These are phyloP conservation scores for Ballota nigra DNA, from an alignment of 257 asterid genomes.

Conservation along the genomic window DNA sequence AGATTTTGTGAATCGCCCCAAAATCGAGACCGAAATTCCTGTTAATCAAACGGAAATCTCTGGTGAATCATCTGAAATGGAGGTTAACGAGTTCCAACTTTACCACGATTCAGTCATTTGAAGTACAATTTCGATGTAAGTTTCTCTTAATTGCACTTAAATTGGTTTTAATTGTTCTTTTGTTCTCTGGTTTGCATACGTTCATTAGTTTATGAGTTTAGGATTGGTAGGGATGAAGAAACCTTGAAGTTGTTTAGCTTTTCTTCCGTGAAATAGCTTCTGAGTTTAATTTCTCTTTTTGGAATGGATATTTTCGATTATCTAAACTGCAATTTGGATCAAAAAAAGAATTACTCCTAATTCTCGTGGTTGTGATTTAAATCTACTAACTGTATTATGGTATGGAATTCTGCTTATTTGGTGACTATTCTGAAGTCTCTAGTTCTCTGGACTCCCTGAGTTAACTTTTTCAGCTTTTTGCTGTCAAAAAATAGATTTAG, in stretches of 20 bases:
- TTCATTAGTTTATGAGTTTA: conserved; percentile 3
- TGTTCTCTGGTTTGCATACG: background rate
- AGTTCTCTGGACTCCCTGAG: background rate
- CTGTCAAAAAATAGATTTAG: conserved; percentile 4
- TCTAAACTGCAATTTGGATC: background rate
- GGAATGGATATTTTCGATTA: background rate
- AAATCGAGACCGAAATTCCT: conserved; percentile 15
- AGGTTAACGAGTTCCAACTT: conserved; percentile 54
- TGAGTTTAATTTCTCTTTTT: background rate
- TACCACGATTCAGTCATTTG: conserved; percentile 58
- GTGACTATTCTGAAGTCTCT: background rate
- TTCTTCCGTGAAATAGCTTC: background rate
- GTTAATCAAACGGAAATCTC: background rate
- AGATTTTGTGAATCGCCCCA: conserved; percentile 18
- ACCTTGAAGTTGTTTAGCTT: background rate
- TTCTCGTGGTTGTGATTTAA: background rate
- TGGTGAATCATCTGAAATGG: conserved; percentile 38
- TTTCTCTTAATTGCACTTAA: background rate
- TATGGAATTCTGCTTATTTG: conserved; percentile 7
- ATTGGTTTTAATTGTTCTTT: background rate
- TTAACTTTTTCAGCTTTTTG: background rate
- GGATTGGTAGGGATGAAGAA: background rate
- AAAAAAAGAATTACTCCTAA: background rate
- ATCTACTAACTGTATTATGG: background rate
- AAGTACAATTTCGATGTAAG: conserved; percentile 30